Conservation (phyloP, 1,284 basidiomycete genomes). For the Omphalotus olearius region DNA sequence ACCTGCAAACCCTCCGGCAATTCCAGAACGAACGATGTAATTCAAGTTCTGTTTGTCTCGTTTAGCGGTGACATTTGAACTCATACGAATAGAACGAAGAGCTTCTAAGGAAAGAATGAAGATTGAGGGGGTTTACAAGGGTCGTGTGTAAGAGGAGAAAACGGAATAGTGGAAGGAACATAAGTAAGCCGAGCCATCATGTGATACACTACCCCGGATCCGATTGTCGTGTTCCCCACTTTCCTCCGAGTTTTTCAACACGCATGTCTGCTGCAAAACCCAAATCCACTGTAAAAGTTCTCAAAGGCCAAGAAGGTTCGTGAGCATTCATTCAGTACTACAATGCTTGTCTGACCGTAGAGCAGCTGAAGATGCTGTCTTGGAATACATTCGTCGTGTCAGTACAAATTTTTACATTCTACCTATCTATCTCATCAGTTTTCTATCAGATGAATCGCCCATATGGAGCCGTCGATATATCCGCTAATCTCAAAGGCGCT, state of each 20-base stretch:
- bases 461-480: conserved; percentile 80
- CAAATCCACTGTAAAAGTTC: conserved; percentile 47
- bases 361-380: conserved; percentile 65
- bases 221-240: neutral
- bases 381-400: conserved; percentile 72
- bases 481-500: conserved; percentile 82
- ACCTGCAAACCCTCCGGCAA: conserved; percentile 91
- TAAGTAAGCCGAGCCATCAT: neutral
- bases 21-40: conserved; percentile 76
- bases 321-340: neutral
- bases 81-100: conserved; percentile 24
- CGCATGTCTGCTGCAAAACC: conserved; percentile 35
- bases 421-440: conserved; percentile 8
- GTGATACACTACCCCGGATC: neutral
- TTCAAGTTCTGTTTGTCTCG: conserved; percentile 69
- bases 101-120: too few relatives aligned
- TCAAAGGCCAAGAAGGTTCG: conserved; percentile 70
- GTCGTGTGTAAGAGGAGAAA: neutral
- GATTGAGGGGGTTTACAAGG: too few relatives aligned
- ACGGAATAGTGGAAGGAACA: neutral
- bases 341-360: neutral
- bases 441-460: conserved; percentile 64
- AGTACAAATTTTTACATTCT: too few relatives aligned
- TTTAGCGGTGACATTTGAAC: conserved; percentile 53
- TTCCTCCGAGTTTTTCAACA: neutral